phyloP scores from a whole-genome alignment of 805 yeast genomes.

The Alloascoidea africana region DNA sequence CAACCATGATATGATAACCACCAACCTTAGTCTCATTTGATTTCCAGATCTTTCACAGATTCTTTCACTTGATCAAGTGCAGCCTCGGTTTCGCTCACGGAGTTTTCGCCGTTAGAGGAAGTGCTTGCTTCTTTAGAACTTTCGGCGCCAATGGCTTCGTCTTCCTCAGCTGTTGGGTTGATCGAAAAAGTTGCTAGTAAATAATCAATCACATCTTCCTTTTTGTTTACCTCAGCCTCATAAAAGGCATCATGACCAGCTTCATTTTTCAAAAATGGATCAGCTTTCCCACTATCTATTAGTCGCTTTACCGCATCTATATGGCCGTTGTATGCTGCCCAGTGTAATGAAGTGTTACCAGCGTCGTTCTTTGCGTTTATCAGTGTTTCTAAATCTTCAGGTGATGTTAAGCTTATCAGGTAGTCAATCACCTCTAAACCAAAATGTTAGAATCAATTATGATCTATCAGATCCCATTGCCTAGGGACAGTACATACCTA shows the following conservation, averaged over 20 bases:
- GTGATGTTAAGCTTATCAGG: constrained; percentile 32
- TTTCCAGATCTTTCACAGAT: too few species aligned
- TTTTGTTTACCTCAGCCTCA: constrained; percentile 75
- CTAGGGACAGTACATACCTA: constrained; percentile 19
- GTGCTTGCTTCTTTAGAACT: too few species aligned
- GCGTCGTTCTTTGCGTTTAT: constrained; percentile 48
- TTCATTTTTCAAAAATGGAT: constrained; percentile 63
- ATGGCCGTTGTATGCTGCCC: constrained; percentile 92
- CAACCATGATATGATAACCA: too few species aligned
- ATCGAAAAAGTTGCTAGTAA: constrained; percentile 60
- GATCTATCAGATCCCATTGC: constrained; percentile 1
- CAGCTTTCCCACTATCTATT: constrained; percentile 64
- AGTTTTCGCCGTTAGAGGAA: too few species aligned
- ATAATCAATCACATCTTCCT: constrained; percentile 65
- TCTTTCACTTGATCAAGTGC: too few species aligned
- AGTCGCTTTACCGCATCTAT: constrained; percentile 50
- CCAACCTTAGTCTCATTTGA: too few species aligned
- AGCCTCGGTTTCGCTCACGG: too few species aligned
- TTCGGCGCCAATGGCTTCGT: constrained; percentile 19
- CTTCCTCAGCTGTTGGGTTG: constrained; percentile 28
- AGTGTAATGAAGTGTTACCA: constrained; percentile 91
- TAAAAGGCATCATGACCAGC: constrained; percentile 72
- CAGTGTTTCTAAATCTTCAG: constrained; percentile 19
- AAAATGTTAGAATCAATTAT: not conserved
- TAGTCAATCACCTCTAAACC: constrained; percentile 16